Evolutionary conservation across 371 early-diverging fungal species (phyloP), one percentile per base, ranked within the genome.

Genomic region (Phascolomyces articulosus): DNA sequence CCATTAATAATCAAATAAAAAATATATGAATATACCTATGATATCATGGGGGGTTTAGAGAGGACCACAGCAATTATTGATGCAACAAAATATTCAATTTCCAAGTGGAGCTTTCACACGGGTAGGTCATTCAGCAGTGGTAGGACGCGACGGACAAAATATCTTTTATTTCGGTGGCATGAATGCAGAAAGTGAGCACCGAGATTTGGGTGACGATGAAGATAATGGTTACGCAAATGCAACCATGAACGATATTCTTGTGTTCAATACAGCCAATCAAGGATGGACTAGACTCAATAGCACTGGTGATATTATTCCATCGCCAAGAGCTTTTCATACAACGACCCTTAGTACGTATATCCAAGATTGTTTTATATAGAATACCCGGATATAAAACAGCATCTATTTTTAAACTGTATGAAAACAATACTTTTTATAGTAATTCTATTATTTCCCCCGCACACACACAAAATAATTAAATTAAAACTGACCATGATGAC

Each of bases 131-230:
- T 55, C 68, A 20, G 68, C 63, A 11, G 61, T 60, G 18, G 40
- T 68, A 23, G 48, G 41, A 10, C 29, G 51, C 28, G 68, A 63
- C 29, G 68, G 64, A 16, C 28, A 44, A 38, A 57, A 59, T 2
- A 60, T 68, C 3, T 64, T 54, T 26, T 68, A 63, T 48, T 59
- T 68, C 60, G 68, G 68, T 23, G 68, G 68, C 4, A 40, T 68
- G 49, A 48, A 66, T 34, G 61, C 57, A 27, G 34, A 54, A 27
- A 53, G 51, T 9, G 59, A 59, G 16, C 15, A 40, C 11, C 23
- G 55, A 34, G 51, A 47, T 41, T 9, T 24, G 29, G 53, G 40
- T 38, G 18, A 21, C 16, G 40, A 41, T 15, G 16, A n/a, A n/a
- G n/a, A 49, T 2, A 53, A 40, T 21, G 60, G 60, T 15, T 63